Evolutionary conservation across 257 asterid species (phyloP).

Genomic region (Solanum sejunctum): DNA sequence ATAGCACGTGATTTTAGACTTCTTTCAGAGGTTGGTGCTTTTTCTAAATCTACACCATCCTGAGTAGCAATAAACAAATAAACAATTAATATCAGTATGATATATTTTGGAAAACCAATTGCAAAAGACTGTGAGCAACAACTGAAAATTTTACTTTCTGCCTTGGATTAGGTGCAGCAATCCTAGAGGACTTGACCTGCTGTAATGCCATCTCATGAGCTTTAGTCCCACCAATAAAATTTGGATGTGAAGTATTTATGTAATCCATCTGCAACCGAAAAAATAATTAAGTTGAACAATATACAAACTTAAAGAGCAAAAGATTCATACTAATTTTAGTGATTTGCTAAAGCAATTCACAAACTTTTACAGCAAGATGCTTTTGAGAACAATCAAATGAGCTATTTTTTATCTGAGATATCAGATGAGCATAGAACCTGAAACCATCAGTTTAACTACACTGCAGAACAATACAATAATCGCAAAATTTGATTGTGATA

Average conservation of each 20-base stretch:
- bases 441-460: background rate
- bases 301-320: background rate
- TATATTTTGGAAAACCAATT: background rate
- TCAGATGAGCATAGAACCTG: background rate
- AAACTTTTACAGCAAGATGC: background rate
- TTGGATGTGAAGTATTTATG: slow-evolving; percentile 85
- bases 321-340: background rate
- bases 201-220: slow-evolving; percentile 70
- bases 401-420: background rate
- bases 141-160: slow-evolving; percentile 40
- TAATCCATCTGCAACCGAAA: slow-evolving; percentile 59
- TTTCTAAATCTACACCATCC: slow-evolving; percentile 63
- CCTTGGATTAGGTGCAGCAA: slow-evolving; percentile 29
- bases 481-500: background rate
- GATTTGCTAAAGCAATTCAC: background rate
- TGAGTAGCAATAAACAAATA: slow-evolving; percentile 14
- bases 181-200: slow-evolving; percentile 44
- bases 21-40: slow-evolving; percentile 45
- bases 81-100: background rate
- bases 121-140: background rate
- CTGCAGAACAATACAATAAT: background rate
- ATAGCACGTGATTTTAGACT: slow-evolving; percentile 50
- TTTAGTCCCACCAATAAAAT: slow-evolving; percentile 83
- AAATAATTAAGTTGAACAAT: background rate
- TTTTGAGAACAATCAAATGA: background rate